Conservation (phyloP, 371 early-diverging fungal species). For the Mucor irregularis region DNA sequence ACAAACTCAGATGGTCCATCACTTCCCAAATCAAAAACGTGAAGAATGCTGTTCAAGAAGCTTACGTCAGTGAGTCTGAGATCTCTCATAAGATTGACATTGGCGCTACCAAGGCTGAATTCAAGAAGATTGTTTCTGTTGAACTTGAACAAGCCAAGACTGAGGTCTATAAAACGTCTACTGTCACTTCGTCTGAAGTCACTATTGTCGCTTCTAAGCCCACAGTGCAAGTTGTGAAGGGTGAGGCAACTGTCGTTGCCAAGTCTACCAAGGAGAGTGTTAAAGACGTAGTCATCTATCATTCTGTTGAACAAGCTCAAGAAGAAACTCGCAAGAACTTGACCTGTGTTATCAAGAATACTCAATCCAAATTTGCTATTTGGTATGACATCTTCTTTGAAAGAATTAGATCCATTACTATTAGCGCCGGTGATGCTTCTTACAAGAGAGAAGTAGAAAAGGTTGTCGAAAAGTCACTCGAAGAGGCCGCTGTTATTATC, state of each 20-base stretch:
- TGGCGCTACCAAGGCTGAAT: slow-evolving; percentile 2
- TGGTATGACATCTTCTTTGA: slow-evolving; percentile 22
- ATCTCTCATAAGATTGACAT: slow-evolving; percentile 4
- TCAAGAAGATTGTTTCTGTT: background rate
- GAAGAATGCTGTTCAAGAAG: slow-evolving; percentile 13
- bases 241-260: background rate
- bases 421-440: background rate
- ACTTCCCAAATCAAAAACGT: slow-evolving; percentile 10
- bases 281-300: slow-evolving; percentile 12
- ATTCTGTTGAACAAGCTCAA: slow-evolving; percentile 21
- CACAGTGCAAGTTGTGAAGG: background rate
- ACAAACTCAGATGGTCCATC: slow-evolving; percentile 8
- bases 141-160: slow-evolving; percentile 12
- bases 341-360: background rate
- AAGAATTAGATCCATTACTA: slow-evolving; percentile 3
- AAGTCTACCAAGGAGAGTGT: background rate
- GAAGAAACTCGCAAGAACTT: slow-evolving; percentile 6
- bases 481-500: slow-evolving; percentile 15
- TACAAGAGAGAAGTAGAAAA: slow-evolving; percentile 14
- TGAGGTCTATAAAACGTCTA: slow-evolving; percentile 3
- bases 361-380: slow-evolving; percentile 8
- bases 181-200: background rate
- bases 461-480: slow-evolving; percentile 6
- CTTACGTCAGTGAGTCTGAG: background rate
- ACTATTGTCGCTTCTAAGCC: background rate